phyloP scores from a whole-genome alignment of 805 yeast species.

The Yamadazyma nakazawae region DNA sequence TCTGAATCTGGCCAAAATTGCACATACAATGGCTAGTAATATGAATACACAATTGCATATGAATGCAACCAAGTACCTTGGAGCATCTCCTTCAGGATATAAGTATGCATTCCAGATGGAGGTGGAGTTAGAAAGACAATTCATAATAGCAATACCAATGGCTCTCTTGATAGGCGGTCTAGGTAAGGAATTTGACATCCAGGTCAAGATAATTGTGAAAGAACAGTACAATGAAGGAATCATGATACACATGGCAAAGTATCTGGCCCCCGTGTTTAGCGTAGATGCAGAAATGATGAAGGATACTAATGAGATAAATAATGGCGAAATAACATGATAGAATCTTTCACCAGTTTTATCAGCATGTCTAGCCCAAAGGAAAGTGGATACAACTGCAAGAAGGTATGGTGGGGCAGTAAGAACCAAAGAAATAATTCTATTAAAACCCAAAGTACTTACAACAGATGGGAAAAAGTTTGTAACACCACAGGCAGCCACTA shows the following conservation, averaged over 20 bases:
- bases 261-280: conserved; percentile 53
- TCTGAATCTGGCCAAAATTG: conserved; percentile 38
- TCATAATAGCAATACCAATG: conserved; percentile 54
- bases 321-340: conserved; percentile 46
- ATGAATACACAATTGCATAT: conserved; percentile 48
- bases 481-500: conserved; percentile 59
- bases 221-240: conserved; percentile 55
- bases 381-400: conserved; percentile 49
- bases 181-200: conserved; percentile 56
- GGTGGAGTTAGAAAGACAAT: conserved; percentile 53
- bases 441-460: conserved; percentile 52
- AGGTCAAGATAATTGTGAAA: conserved; percentile 49
- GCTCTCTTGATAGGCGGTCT: conserved; percentile 61
- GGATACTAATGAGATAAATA: conserved; percentile 40
- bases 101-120: conserved; percentile 55
- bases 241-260: conserved; percentile 59
- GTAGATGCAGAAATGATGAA: conserved; percentile 50
- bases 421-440: conserved; percentile 48
- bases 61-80: conserved; percentile 47
- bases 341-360: conserved; percentile 55
- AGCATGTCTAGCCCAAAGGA: conserved; percentile 53
- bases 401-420: conserved; percentile 60
- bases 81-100: conserved; percentile 44
- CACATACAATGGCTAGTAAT: conserved; percentile 36
- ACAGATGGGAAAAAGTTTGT: conserved; percentile 62